Evolutionary conservation across 148 eudicot genomes (phyloP).

Genomic region (Vaccinium corymbosum): DNA sequence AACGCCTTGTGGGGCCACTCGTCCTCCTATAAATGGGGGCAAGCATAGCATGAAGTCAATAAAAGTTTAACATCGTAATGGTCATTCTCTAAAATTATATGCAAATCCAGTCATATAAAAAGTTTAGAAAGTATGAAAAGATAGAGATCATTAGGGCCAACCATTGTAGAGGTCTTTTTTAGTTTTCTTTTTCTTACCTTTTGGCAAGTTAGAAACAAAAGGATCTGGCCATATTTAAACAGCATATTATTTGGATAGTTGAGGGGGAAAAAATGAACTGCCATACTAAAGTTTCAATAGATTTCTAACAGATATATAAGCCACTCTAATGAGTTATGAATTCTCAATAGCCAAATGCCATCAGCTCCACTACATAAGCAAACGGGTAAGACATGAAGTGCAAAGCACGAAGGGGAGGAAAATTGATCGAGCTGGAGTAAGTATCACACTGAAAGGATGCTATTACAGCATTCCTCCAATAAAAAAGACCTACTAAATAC

Average conservation of each 20-base stretch:
- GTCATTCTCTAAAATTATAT: slow-evolving; percentile 1
- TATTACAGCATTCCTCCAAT: background rate
- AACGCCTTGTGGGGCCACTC: slow-evolving; percentile 95
- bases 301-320: background rate
- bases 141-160: background rate
- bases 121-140: background rate
- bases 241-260: background rate
- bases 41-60: background rate
- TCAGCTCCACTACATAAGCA: background rate
- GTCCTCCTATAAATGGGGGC: slow-evolving; percentile 62
- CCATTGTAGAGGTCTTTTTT: background rate
- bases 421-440: background rate
- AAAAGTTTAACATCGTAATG: slow-evolving; percentile 3
- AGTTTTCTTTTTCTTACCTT: background rate
- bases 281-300: background rate
- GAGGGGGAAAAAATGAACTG: background rate
- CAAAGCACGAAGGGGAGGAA: background rate
- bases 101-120: background rate
- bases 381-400: slow-evolving; percentile 10
- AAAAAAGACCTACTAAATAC: background rate
- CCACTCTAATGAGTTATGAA: background rate
- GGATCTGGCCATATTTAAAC: background rate
- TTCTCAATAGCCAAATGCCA: background rate
- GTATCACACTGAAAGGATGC: background rate
- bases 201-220: background rate